Evolutionary conservation across 305 asterid species (phyloP), one percentile per base, ranked within the genome.

Genomic region (Fraxinus velutina): DNA sequence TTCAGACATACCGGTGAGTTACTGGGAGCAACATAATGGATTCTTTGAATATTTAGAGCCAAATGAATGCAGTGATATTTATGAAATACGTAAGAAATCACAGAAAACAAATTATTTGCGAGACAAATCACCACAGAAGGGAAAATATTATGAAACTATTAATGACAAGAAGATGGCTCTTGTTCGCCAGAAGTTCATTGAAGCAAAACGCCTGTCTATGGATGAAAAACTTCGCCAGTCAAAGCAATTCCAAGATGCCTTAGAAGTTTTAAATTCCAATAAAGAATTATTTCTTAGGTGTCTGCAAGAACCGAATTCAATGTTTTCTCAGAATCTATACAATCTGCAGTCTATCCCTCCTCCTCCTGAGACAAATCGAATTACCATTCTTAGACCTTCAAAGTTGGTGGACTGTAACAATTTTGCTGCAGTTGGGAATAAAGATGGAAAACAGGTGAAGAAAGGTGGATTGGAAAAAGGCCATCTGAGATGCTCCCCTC

Each of bases 11-110:
- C 90, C 91, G 4, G 82, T 88, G 83, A 84, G 88, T 81, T 84
- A 87, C 88, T 91, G 93, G 92, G 92, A 89, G 86, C 95, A 89
- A 66, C 92, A 86, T 75, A 85, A 89, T 79, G 92, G 89, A 74
- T 89, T 85, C 83, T 81, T 89, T 85, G 89, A 89, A 73, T 87
- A 81, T 83, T 86, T 81, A 7, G 92, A 89, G 76, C 89, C 89
- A 60, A 82, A 89, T 47, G 91, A 90, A 75, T 91, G 78, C 85
- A 91, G 90, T 87, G 94, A 93, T 81, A 90, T 92, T 57, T 88
- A 91, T 52, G 95, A 92, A 83, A 87, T 85, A 33, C 82, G 83
- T 88, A 86, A 81, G 55, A 86, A 80, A 42, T 80, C 84, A 21
- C 83, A 76, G 6, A 83, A 85, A 84, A 80, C 81, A 44, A 83